phyloP scores from a whole-genome alignment of 179 eudicot genomes.

The Silene coronaria region DNA sequence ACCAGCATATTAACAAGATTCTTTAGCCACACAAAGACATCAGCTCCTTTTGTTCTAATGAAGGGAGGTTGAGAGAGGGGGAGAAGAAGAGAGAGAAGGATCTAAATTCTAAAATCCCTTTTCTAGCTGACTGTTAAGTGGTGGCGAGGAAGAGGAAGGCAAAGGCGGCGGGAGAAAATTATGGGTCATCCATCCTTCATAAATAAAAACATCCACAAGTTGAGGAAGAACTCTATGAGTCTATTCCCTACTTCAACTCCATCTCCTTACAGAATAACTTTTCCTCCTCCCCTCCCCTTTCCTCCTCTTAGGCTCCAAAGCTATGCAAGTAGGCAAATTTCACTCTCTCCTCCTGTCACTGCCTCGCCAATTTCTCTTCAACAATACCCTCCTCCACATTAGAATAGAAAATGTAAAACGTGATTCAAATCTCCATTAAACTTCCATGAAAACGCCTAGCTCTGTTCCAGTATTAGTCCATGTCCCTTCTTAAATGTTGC shows the following conservation, averaged over 20 bases:
- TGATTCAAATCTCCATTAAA: neutral
- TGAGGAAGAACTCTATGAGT: neutral
- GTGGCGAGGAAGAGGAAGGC: no score
- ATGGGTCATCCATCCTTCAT: neutral
- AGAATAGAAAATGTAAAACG: neutral
- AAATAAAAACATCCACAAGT: neutral
- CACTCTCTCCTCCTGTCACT: neutral
- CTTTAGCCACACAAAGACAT: no score
- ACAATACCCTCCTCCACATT: neutral
- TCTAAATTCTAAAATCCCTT: no score
- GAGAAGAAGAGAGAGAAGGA: no score
- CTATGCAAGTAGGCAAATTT: neutral
- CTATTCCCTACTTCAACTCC: neutral
- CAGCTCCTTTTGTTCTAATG: no score
- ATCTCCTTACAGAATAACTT: neutral
- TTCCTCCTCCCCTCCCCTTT: neutral
- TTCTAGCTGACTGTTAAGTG: no score
- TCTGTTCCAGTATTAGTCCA: neutral
- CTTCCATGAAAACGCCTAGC: neutral
- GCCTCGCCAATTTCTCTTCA: neutral
- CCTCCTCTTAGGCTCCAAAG: neutral
- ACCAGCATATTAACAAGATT: no score
- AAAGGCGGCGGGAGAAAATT: no score
- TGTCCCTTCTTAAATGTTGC: neutral
- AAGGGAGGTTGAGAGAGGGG: no score